Evolutionary conservation across 2,329 filamentous ascomycete species (phyloP), one percentile per base, ranked within the genome.

Genomic region (Aspergillus sp.): DNA sequence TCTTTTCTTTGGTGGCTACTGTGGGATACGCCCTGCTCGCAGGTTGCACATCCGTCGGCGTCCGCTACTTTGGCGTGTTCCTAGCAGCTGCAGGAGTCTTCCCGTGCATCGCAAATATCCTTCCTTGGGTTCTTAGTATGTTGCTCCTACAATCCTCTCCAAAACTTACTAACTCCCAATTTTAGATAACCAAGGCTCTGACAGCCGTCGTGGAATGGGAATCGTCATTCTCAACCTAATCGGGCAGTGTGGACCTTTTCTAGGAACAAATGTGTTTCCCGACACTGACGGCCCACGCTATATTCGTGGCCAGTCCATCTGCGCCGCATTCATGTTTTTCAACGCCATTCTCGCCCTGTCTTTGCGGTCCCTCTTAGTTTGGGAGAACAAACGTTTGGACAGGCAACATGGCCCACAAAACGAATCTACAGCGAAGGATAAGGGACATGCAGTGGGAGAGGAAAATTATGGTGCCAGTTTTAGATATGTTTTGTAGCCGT

Each of bases 151-250:
- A 13, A 3, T 6, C 8, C 7, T 39, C 3, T 18, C n/a, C n/a
- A 3, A n/a, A 30, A 38, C 47, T 54, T 24, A 54, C 41, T 51
- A 43, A 51, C 38, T 2, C 13, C 26, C 1, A 4, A 41, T 1
- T 1, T 13, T 48, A 77, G 86, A 89, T 68, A 90, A 90, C 68
- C 86, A 89, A 70, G 87, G 87, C 13, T 84, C 79, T 38, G 86
- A 89, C 66, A 87, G 86, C 2, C 85, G 88, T 48, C 81, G 87
- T 2, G 88, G 88, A 4, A 82, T 83, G 2, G 82, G 82, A 4
- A 87, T 90, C 51, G 84, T 87, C 8, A 80, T 90, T n/a, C 75
- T 87, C 48, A 89, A 89, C 66, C 74, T 88, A 62, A 77, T 90
- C 42, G 88, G 87, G 0, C 89, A 88, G 68, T 82, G 83, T 59